Evolutionary conservation across 306 rosid genomes (phyloP), one percentile per base, ranked within the genome.

Genomic region (Cucurbita argyrosperma): DNA sequence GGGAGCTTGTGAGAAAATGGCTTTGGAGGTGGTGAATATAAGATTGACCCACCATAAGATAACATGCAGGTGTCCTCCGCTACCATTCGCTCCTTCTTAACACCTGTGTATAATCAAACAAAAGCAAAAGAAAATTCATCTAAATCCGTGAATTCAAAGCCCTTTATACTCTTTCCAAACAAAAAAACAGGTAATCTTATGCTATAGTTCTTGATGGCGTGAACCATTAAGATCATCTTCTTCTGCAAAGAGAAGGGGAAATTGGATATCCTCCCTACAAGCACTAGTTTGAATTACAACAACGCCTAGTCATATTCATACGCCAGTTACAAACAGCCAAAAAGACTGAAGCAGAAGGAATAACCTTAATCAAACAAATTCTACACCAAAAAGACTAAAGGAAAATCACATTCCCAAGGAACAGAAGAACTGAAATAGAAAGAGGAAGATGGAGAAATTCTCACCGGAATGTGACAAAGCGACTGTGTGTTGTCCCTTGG

Each of bases 31-130:
- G 98, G 92, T 53, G 90, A 74, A 68, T 81, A 76, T 88, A 90
- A 79, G 83, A 90, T 38, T 55, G 88, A 65, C 57, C 96, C 97
- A 79, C 66, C 76, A 12, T 84, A 79, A 70, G 96, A 80, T 61
- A 93, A 57, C 75, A 90, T 85, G 72, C 84, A 90, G 95, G 88
- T 90, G 69, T 90, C 98, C 80, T 88, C 97, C 0, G 92, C 88
- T 57, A 91, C 83, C 97, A 94, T 89, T 80, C 99, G 89, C 83
- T 91, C 96, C 79, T 90, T 90, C 88, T 88, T 96, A 80, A 89
- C 97, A 66, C 95, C 99, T 94, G 19, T n/a, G 23, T 10, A 18
- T 0, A 65, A 65, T 18, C 30, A 52, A 65, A 65, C 53, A 65
- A 62, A 62, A 35, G 10, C 23, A 55, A 35, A 61, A 61, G 68